phyloP scores from a whole-genome alignment of 306 rosid genomes.

The Prunus campanulata region DNA sequence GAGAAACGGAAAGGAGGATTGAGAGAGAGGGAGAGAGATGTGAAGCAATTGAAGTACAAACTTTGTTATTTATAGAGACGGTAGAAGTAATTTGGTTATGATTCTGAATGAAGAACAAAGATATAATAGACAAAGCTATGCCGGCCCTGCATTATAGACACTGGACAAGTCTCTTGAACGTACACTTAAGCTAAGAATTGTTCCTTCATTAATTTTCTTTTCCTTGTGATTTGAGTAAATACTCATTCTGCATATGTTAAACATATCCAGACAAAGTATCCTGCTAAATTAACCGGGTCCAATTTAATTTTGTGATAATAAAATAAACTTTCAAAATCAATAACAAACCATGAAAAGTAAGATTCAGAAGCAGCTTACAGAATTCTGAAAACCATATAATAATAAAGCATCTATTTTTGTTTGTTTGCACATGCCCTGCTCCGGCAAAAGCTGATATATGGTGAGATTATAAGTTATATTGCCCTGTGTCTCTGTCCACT shows the following conservation, averaged over 20 bases:
- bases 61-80: not conserved
- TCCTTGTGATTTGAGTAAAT: not conserved
- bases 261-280: not conserved
- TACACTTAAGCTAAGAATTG: not conserved
- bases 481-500: not conserved
- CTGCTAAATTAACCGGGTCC: not conserved
- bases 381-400: not conserved
- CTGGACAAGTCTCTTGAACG: not conserved
- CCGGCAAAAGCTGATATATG: constrained; percentile 5
- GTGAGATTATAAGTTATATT: not conserved
- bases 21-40: not conserved
- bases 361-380: not conserved
- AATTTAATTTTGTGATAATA: not conserved
- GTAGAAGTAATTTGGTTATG: not conserved
- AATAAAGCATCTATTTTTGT: not conserved
- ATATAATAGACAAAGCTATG: not conserved
- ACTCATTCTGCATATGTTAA: not conserved
- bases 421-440: not conserved
- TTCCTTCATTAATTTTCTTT: not conserved
- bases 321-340: not conserved
- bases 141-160: constrained; percentile 4
- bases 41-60: not conserved
- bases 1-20: not conserved
- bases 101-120: constrained; percentile 8
- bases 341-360: not conserved